These are phyloP conservation scores for Triticum timopheevii DNA, from an alignment of 176 grass and related monocot genomes.

Conservation along the genomic window DNA sequence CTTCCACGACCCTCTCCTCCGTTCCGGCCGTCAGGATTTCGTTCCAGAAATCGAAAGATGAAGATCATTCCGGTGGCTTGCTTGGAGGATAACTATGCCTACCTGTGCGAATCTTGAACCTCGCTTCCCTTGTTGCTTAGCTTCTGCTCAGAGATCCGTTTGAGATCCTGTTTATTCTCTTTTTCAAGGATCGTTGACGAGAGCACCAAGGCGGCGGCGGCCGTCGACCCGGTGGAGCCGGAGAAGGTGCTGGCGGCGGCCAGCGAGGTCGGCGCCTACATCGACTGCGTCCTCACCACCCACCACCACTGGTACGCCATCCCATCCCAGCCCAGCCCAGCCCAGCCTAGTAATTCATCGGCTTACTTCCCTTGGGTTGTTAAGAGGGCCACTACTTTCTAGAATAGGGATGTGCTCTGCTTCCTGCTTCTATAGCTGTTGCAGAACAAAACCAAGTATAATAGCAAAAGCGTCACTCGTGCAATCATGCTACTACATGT, in stretches of 20 bases:
- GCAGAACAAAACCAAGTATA: background rate
- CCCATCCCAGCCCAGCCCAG: background rate
- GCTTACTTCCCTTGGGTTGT: background rate
- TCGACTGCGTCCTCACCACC: constrained; percentile 77
- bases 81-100: constrained; percentile 93
- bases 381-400: background rate
- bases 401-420: background rate
- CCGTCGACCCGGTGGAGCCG: constrained; percentile 85
- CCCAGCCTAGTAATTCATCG: background rate
- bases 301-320: constrained; percentile 77
- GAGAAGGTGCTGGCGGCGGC: constrained; percentile 68
- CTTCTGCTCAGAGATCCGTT: background rate
- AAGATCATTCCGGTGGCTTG: constrained; percentile 74
- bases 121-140: background rate
- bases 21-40: background rate
- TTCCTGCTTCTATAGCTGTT: constrained; percentile 1
- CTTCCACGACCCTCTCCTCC: background rate
- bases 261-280: constrained; percentile 54
- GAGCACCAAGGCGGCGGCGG: constrained; percentile 68
- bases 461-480: background rate
- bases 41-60: constrained; percentile 51
- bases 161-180: constrained; percentile 15
- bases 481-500: background rate
- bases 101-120: constrained; percentile 51
- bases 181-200: constrained; percentile 77